Conservation (phyloP, 1,139 yeast species). For the Hyphopichia fennica region DNA sequence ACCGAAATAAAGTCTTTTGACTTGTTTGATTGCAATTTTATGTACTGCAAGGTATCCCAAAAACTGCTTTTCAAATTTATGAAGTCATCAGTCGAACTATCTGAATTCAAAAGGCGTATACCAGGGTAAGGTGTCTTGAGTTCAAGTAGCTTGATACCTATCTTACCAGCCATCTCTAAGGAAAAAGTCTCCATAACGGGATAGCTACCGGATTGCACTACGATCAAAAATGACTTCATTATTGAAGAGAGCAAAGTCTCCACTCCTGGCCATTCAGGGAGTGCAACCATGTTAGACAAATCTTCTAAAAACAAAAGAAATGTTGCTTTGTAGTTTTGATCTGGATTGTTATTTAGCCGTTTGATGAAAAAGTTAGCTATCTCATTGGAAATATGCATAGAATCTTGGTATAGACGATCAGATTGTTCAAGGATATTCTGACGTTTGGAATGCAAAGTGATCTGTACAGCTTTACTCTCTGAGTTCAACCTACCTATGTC, state of each 20-base stretch:
- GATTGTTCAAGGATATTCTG: constrained; percentile 7
- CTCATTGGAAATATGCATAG: constrained; percentile 21
- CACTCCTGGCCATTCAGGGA: constrained; percentile 64
- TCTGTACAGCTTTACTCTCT: background rate
- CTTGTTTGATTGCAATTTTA: constrained; percentile 11
- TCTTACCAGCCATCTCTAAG: constrained; percentile 55
- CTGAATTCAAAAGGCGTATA: constrained; percentile 12
- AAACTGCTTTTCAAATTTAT: constrained; percentile 3
- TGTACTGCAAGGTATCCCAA: constrained; percentile 13
- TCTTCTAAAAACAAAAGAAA: constrained; percentile 60
- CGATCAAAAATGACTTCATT: constrained; percentile 38
- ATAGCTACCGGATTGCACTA: constrained; percentile 32
- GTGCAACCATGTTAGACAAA: constrained; percentile 43
- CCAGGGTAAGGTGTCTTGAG: constrained; percentile 16
- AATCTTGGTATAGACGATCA: constrained; percentile 6
- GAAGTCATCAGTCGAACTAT: constrained; percentile 14
- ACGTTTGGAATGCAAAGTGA: constrained; percentile 8
- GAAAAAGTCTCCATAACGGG: constrained; percentile 46
- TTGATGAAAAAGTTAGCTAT: constrained; percentile 41
- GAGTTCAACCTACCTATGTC: constrained; percentile 3
- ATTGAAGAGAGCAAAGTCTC: constrained; percentile 48
- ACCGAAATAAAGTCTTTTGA: constrained; percentile 8
- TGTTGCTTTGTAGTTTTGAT: constrained; percentile 35
- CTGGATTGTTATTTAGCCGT: constrained; percentile 37
- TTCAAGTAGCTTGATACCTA: constrained; percentile 50